Base-by-base conservation (phyloP, 768 basidiomycete species). In the Hebeloma cylindrosporum region DNA sequence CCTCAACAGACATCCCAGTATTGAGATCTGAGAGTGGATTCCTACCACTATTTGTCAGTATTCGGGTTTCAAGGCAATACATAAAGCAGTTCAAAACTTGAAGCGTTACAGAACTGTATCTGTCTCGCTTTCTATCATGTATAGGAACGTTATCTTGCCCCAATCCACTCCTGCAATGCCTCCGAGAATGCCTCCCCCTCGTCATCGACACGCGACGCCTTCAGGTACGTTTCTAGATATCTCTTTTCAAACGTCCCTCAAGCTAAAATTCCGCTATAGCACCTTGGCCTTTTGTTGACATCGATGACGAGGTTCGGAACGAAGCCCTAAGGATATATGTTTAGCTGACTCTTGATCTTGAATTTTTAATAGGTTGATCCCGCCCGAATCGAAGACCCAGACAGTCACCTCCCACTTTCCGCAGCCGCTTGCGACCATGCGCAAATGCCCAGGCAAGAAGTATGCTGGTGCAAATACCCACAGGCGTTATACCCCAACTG, bases 401-500 rank as follows among this genome's bases (percentile, higher is more conserved):
- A 53, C 35, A 56, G 50, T 47, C 56, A 57, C 21, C 41, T 52
- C 16, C 47, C 48, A 13, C 38, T 54, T 23, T 51, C 56, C 4
- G 56, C 48, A 10, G 39, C 43, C 3, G 36, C 56, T 13, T 65
- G 65, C 46, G 50, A 56, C 5, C 64, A 66, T 32, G 35, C 39
- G 5, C 49, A 61, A 31, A 42, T 45, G 3, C 41, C 31, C 1
- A 50, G 42, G 1, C 63, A 64, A 38, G 56, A 59, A 14, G 28
- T 50, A 20, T 66, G 65, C 51, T 66, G 64, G 66, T 60, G 53
- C 48, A 42, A 66, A 47, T 81, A 81, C 51, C 79, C 80, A 0
- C 72, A 77, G 46, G 70, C 72, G 1, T 60, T 71, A 9, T 82
- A 76, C 47, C 74, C 74, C 8, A 82, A 80, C 47, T 80, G 80